phyloP scores from a whole-genome alignment of 345 rosid genomes.

The Raphanus sativus region DNA sequence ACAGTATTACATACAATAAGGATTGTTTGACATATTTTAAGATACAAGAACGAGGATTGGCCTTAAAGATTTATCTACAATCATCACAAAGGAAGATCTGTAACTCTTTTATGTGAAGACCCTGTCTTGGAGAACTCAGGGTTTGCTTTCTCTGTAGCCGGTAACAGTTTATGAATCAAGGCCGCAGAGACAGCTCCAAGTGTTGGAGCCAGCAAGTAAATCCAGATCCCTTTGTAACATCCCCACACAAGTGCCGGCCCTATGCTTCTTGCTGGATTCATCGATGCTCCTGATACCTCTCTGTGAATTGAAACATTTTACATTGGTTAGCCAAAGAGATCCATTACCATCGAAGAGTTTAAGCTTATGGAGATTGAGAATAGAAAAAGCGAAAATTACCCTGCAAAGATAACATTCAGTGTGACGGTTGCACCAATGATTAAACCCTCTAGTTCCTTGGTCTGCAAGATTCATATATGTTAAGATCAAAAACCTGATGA shows the following conservation, averaged over 20 bases:
- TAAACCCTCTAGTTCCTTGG: constrained; percentile 77
- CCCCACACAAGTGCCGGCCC: constrained; percentile 56
- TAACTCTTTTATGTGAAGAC: constrained; percentile 44
- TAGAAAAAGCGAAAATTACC: constrained; percentile 42
- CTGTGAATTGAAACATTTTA: constrained; percentile 26
- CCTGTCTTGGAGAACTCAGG: constrained; percentile 51
- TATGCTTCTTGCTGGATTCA: constrained; percentile 73
- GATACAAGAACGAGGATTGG: neutral
- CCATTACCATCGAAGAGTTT: neutral
- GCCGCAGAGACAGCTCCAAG: constrained; percentile 55
- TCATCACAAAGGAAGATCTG: constrained; percentile 33
- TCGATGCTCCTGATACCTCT: constrained; percentile 68
- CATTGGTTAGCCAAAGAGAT: constrained; percentile 8
- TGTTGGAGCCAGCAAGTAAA: constrained; percentile 48
- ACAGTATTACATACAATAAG: too few relatives aligned
- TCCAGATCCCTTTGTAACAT: constrained; percentile 47
- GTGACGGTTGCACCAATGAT: constrained; percentile 79
- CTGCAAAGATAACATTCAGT: constrained; percentile 85
- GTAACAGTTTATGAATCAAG: constrained; percentile 45
- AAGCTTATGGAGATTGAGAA: neutral
- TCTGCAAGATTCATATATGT: constrained; percentile 44
- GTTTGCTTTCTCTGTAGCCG: constrained; percentile 58
- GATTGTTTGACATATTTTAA: neutral
- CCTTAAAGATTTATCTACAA: neutral
- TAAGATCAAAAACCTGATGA: constrained; percentile 17